These are phyloP conservation scores for Fusarium graminum DNA, from an alignment of 2,329 filamentous ascomycete genomes.

Conservation along the genomic window DNA sequence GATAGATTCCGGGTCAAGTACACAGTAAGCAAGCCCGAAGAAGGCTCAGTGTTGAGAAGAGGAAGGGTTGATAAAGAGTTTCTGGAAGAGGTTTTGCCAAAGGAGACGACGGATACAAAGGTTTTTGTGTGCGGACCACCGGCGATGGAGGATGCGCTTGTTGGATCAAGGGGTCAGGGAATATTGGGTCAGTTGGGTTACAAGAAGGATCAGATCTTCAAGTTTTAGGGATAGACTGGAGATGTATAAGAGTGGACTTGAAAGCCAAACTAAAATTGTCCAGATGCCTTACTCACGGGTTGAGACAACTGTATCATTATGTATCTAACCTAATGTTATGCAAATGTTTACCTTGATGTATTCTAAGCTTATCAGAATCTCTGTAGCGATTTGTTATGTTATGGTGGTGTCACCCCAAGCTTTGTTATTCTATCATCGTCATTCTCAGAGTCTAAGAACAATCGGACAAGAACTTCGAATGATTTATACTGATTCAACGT, in stretches of 20 bases:
- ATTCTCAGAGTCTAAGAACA: too few relatives aligned
- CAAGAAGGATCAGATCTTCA: constrained; percentile 68
- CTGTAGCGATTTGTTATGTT: not conserved
- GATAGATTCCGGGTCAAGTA: constrained; percentile 70
- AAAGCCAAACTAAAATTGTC: not conserved
- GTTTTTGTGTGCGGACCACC: constrained; percentile 79
- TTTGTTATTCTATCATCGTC: not conserved
- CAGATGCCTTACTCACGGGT: not conserved
- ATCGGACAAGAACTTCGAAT: not conserved
- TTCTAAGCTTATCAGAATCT: not conserved
- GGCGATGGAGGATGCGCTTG: constrained; percentile 71
- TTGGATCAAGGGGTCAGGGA: constrained; percentile 62
- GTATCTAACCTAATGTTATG: not conserved
- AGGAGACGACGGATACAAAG: constrained; percentile 59
- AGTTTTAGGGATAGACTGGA: constrained; percentile 59
- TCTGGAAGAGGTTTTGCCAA: constrained; percentile 62
- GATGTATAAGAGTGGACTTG: accelerated
- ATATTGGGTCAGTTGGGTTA: constrained; percentile 70
- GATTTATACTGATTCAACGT: not conserved
- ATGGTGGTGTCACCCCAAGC: not conserved
- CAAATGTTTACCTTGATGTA: not conserved
- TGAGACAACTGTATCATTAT: not conserved
- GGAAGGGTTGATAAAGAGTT: constrained; percentile 71
- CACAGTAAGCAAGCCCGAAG: constrained; percentile 64
- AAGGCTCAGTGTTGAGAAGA: constrained; percentile 59